phyloP scores from a whole-genome alignment of 2,329 filamentous ascomycete genomes.

The Plectosphaerella sp. region DNA sequence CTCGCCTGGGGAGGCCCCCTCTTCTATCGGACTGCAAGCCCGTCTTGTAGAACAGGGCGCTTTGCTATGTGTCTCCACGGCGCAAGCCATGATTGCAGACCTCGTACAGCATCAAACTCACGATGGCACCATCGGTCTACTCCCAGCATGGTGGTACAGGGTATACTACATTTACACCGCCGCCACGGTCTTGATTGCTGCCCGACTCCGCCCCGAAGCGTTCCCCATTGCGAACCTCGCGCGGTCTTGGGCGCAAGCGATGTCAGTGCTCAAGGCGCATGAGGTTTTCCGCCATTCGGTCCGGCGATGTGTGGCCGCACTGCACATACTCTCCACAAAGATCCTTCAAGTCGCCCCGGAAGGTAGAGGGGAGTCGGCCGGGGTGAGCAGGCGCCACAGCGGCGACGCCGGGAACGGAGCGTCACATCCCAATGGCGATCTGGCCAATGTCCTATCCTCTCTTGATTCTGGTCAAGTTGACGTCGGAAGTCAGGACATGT shows the following conservation, averaged over 20 bases:
- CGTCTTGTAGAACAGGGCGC: conserved; percentile 27
- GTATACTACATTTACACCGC: conserved; percentile 32
- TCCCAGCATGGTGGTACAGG: conserved; percentile 35
- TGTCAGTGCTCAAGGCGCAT: conserved; percentile 24
- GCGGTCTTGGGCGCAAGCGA: conserved; percentile 25
- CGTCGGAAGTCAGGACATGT: background rate
- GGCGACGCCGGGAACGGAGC: background rate
- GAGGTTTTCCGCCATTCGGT: conserved; percentile 27
- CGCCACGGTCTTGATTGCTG: conserved; percentile 28
- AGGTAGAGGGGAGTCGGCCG: background rate
- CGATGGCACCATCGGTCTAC: conserved; percentile 24
- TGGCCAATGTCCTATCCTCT: background rate
- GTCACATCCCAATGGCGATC: background rate
- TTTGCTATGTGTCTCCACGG: conserved; percentile 25
- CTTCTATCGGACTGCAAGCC: conserved; percentile 16
- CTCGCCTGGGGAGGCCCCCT: conserved; percentile 8
- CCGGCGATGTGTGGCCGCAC: conserved; percentile 23
- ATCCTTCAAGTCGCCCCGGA: conserved; percentile 16
- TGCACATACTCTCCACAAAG: conserved; percentile 28
- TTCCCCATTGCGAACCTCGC: conserved; percentile 20
- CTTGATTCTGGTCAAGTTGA: too few species aligned
- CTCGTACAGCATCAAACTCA: conserved; percentile 22
- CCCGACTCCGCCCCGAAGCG: conserved; percentile 25
- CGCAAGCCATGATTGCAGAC: conserved; percentile 24
- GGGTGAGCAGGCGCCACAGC: background rate